Evolutionary conservation across 2,329 filamentous ascomycete species (phyloP).

Genomic region (Paramyrothecium roridum): DNA sequence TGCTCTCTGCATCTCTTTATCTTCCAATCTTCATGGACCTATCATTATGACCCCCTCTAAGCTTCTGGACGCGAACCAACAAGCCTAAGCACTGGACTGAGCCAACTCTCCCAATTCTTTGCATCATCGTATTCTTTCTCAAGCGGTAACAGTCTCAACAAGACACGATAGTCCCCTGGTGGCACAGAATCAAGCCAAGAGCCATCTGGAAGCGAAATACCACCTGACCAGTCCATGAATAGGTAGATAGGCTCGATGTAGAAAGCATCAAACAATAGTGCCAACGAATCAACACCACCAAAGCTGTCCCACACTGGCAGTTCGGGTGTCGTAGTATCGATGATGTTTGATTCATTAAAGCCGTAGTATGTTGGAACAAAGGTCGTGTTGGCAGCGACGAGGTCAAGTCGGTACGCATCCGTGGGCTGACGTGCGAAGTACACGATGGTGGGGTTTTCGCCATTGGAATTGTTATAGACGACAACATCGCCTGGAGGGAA

Average conservation of each 20-base stretch:
- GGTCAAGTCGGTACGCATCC: constrained; percentile 1
- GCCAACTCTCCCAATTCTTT: constrained; percentile 3
- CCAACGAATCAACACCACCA: constrained; percentile 3
- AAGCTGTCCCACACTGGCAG: constrained; percentile 1
- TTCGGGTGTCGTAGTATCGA: neutral
- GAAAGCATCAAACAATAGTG: neutral
- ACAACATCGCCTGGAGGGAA: neutral
- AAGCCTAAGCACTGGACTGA: neutral
- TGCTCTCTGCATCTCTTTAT: no score
- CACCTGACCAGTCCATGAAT: neutral
- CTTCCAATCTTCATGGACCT: no score
- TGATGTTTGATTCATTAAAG: neutral
- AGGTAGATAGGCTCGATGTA: neutral
- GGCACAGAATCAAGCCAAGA: neutral
- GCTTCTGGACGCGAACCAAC: neutral
- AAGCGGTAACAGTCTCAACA: constrained; percentile 1
- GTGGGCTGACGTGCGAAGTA: constrained; percentile 3
- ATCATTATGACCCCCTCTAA: no score
- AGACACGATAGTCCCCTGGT: neutral
- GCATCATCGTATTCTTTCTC: neutral
- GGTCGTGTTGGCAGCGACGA: constrained; percentile 4
- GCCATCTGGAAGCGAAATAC: neutral
- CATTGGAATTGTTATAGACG: neutral
- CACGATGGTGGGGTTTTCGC: neutral
- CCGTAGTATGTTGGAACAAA: constrained; percentile 4